Base-by-base conservation (phyloP, 495 filamentous ascomycete species). In the Talaromyces ruber region DNA sequence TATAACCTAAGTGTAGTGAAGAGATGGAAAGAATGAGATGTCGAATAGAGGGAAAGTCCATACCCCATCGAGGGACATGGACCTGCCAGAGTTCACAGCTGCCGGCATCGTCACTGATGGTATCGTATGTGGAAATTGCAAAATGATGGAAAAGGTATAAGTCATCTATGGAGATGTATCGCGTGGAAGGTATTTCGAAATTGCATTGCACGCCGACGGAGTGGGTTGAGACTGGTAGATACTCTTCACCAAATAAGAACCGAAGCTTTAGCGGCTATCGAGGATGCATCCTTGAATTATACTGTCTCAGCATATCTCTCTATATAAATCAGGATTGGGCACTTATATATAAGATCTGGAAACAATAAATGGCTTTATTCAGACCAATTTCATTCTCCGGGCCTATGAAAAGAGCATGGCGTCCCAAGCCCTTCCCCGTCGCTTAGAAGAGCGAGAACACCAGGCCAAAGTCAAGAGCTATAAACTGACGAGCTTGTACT, bases 301-400 rank as follows among this genome's bases (percentile, higher is more conserved):
- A n/a, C 18, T 63, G 6, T 21, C 39, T 29, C 29, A 60, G 60
- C 39, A 60, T 62, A 22, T 63, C 55, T 21, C 22, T 30, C 51
- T 37, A 55, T 55, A 54, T 50, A 55, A 26, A 50, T 25, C 26
- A 30, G 6, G 26, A 18, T 26, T 55, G 52, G 52, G 14, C 14
- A 82, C 87, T 59, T 71, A 91, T 88, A 70, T 94, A 94, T 55
- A 94, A 75, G 14, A 92, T 82, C 18, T 86, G 88, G 66, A 93
- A 93, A 59, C 81, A 83, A 83, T 93, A 94, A 77, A 89, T 85
- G 30, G 84, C 84, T 66, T 81, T 86, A 64, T 84, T 84, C 61
- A 93, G 75, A 4, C 72, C 67, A 16, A 71, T 53, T 62, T 77
- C 68, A 59, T 84, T 72, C 6, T 74, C 65, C n/a, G 64, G 58